A percentile compares a stretch with the other conserved stretches of the same genome.
Evolutionary conservation across 2,329 filamentous ascomycete genomes (phyloP).

Genomic region (Ampelomyces quisqualis): DNA sequence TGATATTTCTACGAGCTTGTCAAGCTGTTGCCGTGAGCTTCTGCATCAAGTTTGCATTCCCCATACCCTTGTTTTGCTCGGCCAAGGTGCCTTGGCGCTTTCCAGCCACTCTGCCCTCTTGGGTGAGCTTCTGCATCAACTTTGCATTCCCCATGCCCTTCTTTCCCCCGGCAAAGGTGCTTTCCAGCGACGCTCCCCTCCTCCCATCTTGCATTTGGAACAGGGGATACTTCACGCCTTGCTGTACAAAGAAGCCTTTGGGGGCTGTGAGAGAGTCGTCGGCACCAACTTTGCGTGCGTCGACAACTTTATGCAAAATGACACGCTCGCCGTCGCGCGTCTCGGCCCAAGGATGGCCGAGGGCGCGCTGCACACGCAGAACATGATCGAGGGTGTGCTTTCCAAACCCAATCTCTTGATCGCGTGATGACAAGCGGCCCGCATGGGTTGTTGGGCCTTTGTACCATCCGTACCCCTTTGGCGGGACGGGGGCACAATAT

Average conservation of each 20-base stretch:
- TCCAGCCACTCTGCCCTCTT: too few relatives aligned
- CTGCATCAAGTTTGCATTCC: too few relatives aligned
- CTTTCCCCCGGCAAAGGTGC: slow-evolving; percentile 16
- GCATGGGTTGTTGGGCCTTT: slow-evolving; percentile 54
- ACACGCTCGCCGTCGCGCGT: slow-evolving; percentile 33
- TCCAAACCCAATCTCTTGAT: slow-evolving; percentile 64
- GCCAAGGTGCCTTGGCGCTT: too few relatives aligned
- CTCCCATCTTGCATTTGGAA: slow-evolving; percentile 10
- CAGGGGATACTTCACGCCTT: not conserved
- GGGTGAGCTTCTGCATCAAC: too few relatives aligned
- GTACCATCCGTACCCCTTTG: slow-evolving; percentile 48
- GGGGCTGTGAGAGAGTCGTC: not conserved
- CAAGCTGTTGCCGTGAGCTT: too few relatives aligned
- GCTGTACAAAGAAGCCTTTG: slow-evolving; percentile 10
- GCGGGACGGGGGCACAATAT: slow-evolving; percentile 70
- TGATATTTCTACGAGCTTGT: too few relatives aligned
- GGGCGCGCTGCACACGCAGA: slow-evolving; percentile 56
- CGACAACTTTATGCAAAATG: slow-evolving; percentile 24
- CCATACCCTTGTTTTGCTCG: too few relatives aligned
- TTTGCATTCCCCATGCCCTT: slow-evolving; percentile 13
- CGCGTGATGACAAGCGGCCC: slow-evolving; percentile 68
- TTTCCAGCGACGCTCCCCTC: slow-evolving; percentile 3
- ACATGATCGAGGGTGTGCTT: slow-evolving; percentile 58
- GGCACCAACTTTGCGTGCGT: not conserved
- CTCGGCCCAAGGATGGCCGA: slow-evolving; percentile 66